Evolutionary conservation across 345 rosid genomes (phyloP).

Genomic region (Brassica cretica): DNA sequence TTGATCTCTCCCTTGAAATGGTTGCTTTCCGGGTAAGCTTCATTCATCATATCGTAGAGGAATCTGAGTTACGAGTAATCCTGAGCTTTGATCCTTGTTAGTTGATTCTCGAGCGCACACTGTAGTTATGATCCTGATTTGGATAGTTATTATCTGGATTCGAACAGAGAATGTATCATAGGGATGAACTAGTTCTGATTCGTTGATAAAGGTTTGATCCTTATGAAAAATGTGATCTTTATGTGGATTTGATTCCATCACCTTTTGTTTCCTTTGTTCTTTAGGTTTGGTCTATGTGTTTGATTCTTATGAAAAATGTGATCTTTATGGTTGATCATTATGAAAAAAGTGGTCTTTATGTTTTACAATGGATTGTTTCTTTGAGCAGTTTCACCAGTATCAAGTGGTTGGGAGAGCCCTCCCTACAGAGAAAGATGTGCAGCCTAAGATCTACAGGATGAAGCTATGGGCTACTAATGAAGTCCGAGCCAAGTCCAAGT

Average conservation of each 20-base stretch:
- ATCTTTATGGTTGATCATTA: background rate
- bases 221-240: background rate
- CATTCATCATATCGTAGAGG: background rate
- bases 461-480: constrained; percentile 67
- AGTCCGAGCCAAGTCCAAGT: constrained; percentile 63
- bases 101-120: background rate
- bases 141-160: constrained; percentile 1
- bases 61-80: background rate
- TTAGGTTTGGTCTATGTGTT: background rate
- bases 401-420: constrained; percentile 69
- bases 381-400: constrained; percentile 61
- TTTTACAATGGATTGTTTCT: background rate
- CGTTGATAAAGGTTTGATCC: background rate
- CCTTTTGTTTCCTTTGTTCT: background rate
- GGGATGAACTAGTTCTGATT: constrained; percentile 4
- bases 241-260: background rate
- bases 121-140: background rate
- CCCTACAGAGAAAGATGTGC: constrained; percentile 54
- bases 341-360: background rate
- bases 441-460: constrained; percentile 65
- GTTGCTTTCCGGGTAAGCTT: constrained; percentile 32
- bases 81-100: background rate
- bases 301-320: background rate
- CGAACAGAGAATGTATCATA: background rate
- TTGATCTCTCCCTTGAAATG: constrained; percentile 30